phyloP scores from a whole-genome alignment of 2,329 filamentous ascomycete species.

The Nannizzia gypsea region DNA sequence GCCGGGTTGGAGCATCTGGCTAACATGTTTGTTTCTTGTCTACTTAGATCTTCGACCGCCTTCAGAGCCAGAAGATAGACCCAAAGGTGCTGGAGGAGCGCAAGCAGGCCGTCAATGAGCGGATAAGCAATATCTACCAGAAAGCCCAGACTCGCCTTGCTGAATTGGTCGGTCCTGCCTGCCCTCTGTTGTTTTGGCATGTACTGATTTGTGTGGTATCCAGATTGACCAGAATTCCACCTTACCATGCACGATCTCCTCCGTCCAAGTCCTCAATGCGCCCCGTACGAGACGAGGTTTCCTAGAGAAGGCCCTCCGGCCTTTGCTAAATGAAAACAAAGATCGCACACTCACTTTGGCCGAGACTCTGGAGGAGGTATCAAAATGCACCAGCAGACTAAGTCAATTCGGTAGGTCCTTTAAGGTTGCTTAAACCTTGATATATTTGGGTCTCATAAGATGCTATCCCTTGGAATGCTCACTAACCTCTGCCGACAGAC shows the following conservation, averaged over 20 bases:
- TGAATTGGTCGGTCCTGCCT: constrained; percentile 45
- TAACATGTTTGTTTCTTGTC: constrained; percentile 4
- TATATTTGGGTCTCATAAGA: neutral
- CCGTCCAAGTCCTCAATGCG: constrained; percentile 71
- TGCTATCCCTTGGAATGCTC: no score
- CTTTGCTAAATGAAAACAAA: constrained; percentile 58
- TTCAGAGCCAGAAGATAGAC: constrained; percentile 45
- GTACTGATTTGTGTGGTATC: neutral
- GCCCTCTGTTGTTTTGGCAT: neutral
- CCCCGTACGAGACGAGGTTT: constrained; percentile 73
- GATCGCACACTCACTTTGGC: constrained; percentile 62
- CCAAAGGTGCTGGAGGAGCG: constrained; percentile 48
- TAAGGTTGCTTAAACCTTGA: neutral
- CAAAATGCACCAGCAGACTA: constrained; percentile 60
- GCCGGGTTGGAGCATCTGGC: neutral
- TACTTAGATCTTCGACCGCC: constrained; percentile 47
- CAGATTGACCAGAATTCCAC: constrained; percentile 73
- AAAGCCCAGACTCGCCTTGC: constrained; percentile 52
- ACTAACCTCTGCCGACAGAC: constrained; percentile 39
- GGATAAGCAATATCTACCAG: constrained; percentile 46
- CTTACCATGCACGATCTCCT: constrained; percentile 76
- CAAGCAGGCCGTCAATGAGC: constrained; percentile 49
- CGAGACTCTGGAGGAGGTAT: constrained; percentile 63
- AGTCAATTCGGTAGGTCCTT: constrained; percentile 58
- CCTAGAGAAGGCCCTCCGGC: constrained; percentile 67